Percentiles rank a stretch among this genome's conserved stretches.
Evolutionary conservation across 805 yeast genomes (phyloP).

Genomic region (Ogataea henricii): DNA sequence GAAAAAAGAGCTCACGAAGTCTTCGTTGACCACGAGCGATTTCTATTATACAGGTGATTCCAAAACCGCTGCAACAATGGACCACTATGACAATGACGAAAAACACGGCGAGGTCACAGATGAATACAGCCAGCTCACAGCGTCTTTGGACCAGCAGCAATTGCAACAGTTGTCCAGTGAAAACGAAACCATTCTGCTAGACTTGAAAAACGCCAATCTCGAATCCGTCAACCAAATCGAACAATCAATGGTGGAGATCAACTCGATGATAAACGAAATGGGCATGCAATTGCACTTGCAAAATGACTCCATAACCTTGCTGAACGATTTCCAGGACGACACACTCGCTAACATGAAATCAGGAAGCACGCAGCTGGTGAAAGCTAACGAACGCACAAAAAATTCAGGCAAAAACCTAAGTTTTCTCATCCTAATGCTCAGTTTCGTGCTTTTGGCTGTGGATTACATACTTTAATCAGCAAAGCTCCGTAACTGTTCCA

Average conservation of each 20-base stretch:
- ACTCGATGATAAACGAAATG: constrained; percentile 73
- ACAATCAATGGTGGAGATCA: constrained; percentile 67
- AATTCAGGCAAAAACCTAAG: constrained; percentile 59
- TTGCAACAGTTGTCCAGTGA: constrained; percentile 59
- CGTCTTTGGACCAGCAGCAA: constrained; percentile 47
- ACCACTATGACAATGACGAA: constrained; percentile 36
- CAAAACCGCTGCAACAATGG: constrained; percentile 1
- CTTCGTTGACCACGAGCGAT: constrained; percentile 28
- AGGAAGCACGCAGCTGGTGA: constrained; percentile 71
- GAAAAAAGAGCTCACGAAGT: constrained; percentile 39
- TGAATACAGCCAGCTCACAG: constrained; percentile 37
- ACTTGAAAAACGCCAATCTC: constrained; percentile 59
- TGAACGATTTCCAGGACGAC: constrained; percentile 68
- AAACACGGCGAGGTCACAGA: constrained; percentile 31
- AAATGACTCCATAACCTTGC: constrained; percentile 62
- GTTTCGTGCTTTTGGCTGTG: constrained; percentile 55
- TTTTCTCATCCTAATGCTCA: constrained; percentile 54
- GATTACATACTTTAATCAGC: constrained; percentile 44
- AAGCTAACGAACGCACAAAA: constrained; percentile 69
- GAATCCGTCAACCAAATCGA: constrained; percentile 62
- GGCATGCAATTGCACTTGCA: constrained; percentile 73
- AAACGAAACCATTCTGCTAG: constrained; percentile 53
- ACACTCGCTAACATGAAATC: constrained; percentile 62
- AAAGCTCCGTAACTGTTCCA: constrained; percentile 27
- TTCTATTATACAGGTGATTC: constrained; percentile 15